Conservation (phyloP, 148 eudicot genomes). For the Hydrangea macrophylla region DNA sequence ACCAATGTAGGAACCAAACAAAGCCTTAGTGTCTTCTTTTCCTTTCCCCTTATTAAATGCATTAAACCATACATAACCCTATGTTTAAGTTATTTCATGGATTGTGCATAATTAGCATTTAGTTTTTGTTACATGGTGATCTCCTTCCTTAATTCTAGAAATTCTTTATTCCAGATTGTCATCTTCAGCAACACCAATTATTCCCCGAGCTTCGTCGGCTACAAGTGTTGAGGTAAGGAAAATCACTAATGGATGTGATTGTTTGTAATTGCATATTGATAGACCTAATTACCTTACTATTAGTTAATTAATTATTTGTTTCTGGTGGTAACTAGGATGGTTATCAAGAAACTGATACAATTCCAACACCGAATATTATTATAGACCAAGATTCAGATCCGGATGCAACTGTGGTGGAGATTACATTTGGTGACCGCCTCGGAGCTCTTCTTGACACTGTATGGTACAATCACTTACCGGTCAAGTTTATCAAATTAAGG, state of each 20-base stretch:
- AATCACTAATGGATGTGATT: background rate
- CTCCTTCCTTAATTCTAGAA: slow-evolving; percentile 4
- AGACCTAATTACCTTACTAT: background rate
- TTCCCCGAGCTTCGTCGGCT: slow-evolving; percentile 59
- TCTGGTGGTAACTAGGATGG: slow-evolving; percentile 42
- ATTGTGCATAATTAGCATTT: background rate
- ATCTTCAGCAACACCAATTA: slow-evolving; percentile 25
- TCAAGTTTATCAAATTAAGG: too few relatives aligned
- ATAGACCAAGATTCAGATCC: slow-evolving; percentile 90
- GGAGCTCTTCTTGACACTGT: slow-evolving; percentile 97
- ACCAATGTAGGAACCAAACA: too few relatives aligned
- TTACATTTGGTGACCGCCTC: slow-evolving; percentile 87
- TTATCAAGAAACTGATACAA: slow-evolving; percentile 51
- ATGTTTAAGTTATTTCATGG: background rate
- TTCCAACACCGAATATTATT: slow-evolving; percentile 84
- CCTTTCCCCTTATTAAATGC: too few relatives aligned
- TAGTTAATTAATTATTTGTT: background rate
- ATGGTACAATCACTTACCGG: slow-evolving; percentile 32
- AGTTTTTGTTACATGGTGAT: background rate
- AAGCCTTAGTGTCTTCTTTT: too few relatives aligned
- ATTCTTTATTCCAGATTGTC: slow-evolving; percentile 44
- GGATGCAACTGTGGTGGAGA: slow-evolving; percentile 83
- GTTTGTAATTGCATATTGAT: background rate
- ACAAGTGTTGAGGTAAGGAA: slow-evolving; percentile 70
- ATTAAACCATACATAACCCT: background rate